Evolutionary conservation across 2,329 filamentous ascomycete genomes (phyloP), one percentile per base, ranked within the genome.

Genomic region (Trichoderma sp.): DNA sequence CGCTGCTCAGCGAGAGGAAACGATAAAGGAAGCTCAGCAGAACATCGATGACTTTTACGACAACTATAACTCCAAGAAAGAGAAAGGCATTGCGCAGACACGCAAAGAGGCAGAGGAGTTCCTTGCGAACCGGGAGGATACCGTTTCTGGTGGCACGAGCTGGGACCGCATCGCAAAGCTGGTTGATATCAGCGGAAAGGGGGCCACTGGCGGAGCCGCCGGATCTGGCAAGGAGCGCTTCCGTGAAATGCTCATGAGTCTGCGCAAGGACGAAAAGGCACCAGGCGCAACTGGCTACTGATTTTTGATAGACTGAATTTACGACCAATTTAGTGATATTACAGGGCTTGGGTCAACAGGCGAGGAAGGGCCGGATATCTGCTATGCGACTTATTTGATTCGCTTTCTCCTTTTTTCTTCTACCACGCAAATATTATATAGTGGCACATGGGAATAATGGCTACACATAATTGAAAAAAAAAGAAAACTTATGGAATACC

Each of bases 1-100:
- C 66, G 88, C 89, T 52, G 85, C 89, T 73, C 93, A 94, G 82
- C 96, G 96, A 79, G 87, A 89, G 71, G 90, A 95, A 79, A 97
- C 94, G 1, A 83, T 97, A 77, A 89, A 93, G 79, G 93, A 96
- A 74, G 96, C 96, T 13, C 93, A 94, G 77, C 88, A 94, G 79
- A 96, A 96, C 80, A 97, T 99, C 72, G 96, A 99, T 79, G 96
- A 97, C 79, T 99, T 98, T 83, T 99, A 99, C 85, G 94, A 97
- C 78, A 97, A 97, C 82, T 99, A 99, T 85, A 98, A 98, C 84
- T 90, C 91, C 81, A 97, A 97, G 84, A 95, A 96, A 80, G 96
- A 99, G 80, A 98, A 98, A 87, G 89, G 88, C 70, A 91, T 97
- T 74, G 86, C 91, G 26, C 93, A 97, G 83, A 96, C 95, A 68